phyloP scores from a whole-genome alignment of 2,329 filamentous ascomycete species.

The Diaporthe velutina region DNA sequence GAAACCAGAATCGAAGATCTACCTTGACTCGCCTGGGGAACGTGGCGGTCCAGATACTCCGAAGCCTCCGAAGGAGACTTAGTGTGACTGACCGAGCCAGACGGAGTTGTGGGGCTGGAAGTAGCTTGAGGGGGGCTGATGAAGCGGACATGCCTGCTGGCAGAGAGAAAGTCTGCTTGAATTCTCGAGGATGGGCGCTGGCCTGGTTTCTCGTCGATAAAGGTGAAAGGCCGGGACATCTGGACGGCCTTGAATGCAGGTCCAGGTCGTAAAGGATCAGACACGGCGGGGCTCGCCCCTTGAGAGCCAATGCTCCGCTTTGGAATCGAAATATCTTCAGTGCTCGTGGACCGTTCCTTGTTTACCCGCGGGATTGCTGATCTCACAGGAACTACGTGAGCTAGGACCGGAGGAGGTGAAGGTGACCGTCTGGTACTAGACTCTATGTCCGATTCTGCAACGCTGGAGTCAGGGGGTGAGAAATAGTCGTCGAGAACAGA shows the following conservation, averaged over 20 bases:
- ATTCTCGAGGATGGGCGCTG: constrained; percentile 31
- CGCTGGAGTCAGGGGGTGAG: constrained; percentile 6
- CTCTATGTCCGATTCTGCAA: neutral
- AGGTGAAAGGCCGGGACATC: constrained; percentile 30
- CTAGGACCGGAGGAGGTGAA: constrained; percentile 26
- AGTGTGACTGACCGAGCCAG: neutral
- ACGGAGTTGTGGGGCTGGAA: neutral
- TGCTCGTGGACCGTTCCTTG: neutral
- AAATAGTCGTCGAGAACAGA: constrained; percentile 37
- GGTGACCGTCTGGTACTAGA: neutral
- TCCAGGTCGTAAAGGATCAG: neutral
- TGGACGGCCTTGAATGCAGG: constrained; percentile 6
- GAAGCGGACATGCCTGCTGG: constrained; percentile 36
- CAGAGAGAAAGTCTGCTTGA: constrained; percentile 1
- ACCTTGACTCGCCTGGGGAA: neutral
- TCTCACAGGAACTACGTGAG: constrained; percentile 9
- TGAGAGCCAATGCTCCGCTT: neutral
- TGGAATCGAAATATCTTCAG: neutral
- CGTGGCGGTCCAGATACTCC: constrained; percentile 50
- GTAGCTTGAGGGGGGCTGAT: neutral
- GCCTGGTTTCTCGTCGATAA: constrained; percentile 37
- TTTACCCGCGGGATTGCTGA: neutral
- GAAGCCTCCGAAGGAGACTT: constrained; percentile 45
- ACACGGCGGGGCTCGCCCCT: neutral
- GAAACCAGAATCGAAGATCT: neutral